phyloP scores from a whole-genome alignment of 805 yeast genomes.

The Saturnispora dispora region DNA sequence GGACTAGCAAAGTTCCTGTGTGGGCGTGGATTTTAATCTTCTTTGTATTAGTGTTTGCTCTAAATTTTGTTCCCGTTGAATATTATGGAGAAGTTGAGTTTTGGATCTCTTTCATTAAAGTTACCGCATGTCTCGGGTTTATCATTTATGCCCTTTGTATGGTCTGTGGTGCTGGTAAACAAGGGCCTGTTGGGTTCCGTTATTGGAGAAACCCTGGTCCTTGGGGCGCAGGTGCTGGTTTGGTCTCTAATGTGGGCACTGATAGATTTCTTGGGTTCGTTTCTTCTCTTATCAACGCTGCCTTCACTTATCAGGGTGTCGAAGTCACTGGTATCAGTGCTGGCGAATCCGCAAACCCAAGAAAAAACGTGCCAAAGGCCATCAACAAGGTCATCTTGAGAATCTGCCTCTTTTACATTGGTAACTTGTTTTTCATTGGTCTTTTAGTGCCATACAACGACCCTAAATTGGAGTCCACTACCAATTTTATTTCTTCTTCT shows the following conservation, averaged over 20 bases:
- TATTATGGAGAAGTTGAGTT: slow-evolving; percentile 68
- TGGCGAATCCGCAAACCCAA: slow-evolving; percentile 62
- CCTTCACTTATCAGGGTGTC: slow-evolving; percentile 74
- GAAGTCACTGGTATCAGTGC: slow-evolving; percentile 67
- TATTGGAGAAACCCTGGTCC: slow-evolving; percentile 79
- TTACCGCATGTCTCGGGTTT: slow-evolving; percentile 60
- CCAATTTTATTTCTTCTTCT: slow-evolving; percentile 42
- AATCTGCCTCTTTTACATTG: slow-evolving; percentile 54
- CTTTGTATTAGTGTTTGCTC: slow-evolving; percentile 42
- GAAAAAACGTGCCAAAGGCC: slow-evolving; percentile 61
- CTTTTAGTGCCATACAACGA: slow-evolving; percentile 61
- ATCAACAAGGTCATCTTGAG: slow-evolving; percentile 58
- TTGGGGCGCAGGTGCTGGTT: slow-evolving; percentile 48
- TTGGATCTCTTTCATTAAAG: slow-evolving; percentile 60
- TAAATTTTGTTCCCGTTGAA: slow-evolving; percentile 58
- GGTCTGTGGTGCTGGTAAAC: slow-evolving; percentile 65
- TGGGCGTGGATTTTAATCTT: slow-evolving; percentile 67
- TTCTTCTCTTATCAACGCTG: slow-evolving; percentile 57
- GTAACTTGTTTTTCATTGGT: slow-evolving; percentile 59
- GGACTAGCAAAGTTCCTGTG: slow-evolving; percentile 62
- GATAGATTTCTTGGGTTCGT: slow-evolving; percentile 62
- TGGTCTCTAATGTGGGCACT: slow-evolving; percentile 35
- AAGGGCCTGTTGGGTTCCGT: slow-evolving; percentile 67
- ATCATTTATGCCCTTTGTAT: slow-evolving; percentile 54
- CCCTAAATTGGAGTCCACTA: slow-evolving; percentile 33